Evolutionary conservation across 371 early-diverging fungal species (phyloP).

Genomic region (Mucor indicus): DNA sequence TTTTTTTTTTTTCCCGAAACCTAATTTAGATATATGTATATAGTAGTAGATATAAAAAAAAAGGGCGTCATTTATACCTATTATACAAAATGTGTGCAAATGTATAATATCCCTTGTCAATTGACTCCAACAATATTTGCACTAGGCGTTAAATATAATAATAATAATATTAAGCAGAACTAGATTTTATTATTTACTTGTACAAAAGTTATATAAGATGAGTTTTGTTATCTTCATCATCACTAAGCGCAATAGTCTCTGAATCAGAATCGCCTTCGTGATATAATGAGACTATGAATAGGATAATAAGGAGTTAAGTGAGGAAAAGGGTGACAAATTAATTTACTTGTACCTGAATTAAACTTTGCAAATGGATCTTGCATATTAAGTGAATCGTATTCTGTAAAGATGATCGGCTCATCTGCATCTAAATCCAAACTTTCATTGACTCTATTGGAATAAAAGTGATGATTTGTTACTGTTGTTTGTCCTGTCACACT

Average conservation of each 20-base stretch:
- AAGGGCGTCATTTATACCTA: too few relatives aligned
- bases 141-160: too few relatives aligned
- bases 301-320: not conserved
- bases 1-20: too few relatives aligned
- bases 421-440: slow-evolving; percentile 54
- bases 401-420: slow-evolving; percentile 10
- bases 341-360: slow-evolving; percentile 45
- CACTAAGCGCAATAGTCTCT: slow-evolving; percentile 12
- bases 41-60: too few relatives aligned
- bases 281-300: slow-evolving; percentile 48
- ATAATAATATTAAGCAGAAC: too few relatives aligned
- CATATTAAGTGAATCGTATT: not conserved
- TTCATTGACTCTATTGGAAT: slow-evolving; percentile 45
- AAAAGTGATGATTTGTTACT: slow-evolving; percentile 31
- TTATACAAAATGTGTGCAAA: too few relatives aligned
- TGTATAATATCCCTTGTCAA: too few relatives aligned
- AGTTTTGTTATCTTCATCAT: slow-evolving; percentile 14
- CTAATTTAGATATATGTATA: too few relatives aligned
- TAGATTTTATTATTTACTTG: too few relatives aligned
- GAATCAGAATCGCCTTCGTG: slow-evolving; percentile 59
- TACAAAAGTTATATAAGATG: too few relatives aligned
- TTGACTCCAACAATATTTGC: too few relatives aligned
- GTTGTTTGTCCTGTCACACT: not conserved
- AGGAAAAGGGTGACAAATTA: not conserved
- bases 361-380: slow-evolving; percentile 61